Evolutionary conservation across 176 grass and related monocot genomes (phyloP).

Genomic region (Typha latifolia): DNA sequence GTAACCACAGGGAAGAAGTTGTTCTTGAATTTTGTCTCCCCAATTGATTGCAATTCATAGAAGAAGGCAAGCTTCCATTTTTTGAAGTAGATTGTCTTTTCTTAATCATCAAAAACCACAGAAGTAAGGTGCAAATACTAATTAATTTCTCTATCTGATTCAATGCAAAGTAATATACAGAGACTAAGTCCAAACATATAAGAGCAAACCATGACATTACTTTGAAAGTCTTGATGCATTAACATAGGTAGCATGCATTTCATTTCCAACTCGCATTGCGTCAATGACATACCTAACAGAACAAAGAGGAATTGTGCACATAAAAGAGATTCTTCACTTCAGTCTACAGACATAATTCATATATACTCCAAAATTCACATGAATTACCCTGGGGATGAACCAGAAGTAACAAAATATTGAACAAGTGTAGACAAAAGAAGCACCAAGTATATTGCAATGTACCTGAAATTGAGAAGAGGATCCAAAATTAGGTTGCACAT

Average conservation of each 20-base stretch:
- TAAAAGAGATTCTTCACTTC: background rate
- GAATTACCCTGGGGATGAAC: slow-evolving; percentile 71
- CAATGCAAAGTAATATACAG: background rate
- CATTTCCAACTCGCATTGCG: slow-evolving; percentile 50
- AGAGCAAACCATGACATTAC: slow-evolving; percentile 38
- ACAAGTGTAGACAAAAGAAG: slow-evolving; percentile 51
- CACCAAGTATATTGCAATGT: slow-evolving; percentile 45
- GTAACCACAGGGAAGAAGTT: slow-evolving; percentile 45
- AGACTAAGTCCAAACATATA: background rate
- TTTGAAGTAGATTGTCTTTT: slow-evolving; percentile 93
- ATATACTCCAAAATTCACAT: background rate
- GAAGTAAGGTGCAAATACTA: background rate
- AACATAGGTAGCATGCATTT: slow-evolving; percentile 55
- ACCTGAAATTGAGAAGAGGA: slow-evolving; percentile 44
- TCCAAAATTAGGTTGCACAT: background rate
- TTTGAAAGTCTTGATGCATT: slow-evolving; percentile 52
- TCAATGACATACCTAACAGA: slow-evolving; percentile 65
- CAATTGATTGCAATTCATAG: slow-evolving; percentile 26
- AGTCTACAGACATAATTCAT: background rate
- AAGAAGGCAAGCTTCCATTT: slow-evolving; percentile 35
- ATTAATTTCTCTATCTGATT: background rate
- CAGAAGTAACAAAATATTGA: slow-evolving; percentile 73
- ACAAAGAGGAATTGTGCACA: background rate
- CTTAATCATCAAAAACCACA: slow-evolving; percentile 74
- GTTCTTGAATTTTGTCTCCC: slow-evolving; percentile 29